Conservation (phyloP, 345 rosid species). For the Litchi chinensis region DNA sequence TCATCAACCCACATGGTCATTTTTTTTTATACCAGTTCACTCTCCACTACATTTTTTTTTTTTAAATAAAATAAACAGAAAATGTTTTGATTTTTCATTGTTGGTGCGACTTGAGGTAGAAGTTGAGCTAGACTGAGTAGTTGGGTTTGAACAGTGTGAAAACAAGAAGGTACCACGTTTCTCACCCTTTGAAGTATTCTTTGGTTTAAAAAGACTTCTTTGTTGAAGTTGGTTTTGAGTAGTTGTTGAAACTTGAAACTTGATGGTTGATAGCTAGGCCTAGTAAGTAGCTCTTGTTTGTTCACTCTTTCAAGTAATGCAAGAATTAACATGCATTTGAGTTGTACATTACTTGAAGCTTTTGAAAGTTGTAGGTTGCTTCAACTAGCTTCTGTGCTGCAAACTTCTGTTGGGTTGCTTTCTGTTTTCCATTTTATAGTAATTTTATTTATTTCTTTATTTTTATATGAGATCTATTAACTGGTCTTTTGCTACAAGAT, state of each 20-base stretch:
- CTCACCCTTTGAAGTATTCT: background rate
- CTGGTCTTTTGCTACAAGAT: background rate
- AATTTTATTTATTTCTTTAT: background rate
- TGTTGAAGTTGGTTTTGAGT: slow-evolving; percentile 36
- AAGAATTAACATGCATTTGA: slow-evolving; percentile 8
- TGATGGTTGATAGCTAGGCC: too few relatives aligned
- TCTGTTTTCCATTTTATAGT: slow-evolving; percentile 13
- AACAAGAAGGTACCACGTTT: slow-evolving; percentile 5
- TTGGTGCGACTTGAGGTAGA: slow-evolving; percentile 10
- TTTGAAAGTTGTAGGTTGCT: slow-evolving; percentile 8
- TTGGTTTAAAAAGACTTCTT: slow-evolving; percentile 2
- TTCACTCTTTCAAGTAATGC: slow-evolving; percentile 27
- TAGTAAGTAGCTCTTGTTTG: slow-evolving; percentile 1
- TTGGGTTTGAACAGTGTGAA: background rate
- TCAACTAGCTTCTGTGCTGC: background rate
- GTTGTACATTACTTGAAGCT: background rate
- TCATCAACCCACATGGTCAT: background rate
- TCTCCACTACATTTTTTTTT: slow-evolving; percentile 3
- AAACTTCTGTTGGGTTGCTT: slow-evolving; percentile 1
- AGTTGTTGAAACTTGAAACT: slow-evolving; percentile 33
- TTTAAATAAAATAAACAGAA: background rate
- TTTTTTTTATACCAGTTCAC: background rate
- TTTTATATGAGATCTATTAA: slow-evolving; percentile 32
- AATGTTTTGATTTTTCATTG: slow-evolving; percentile 18
- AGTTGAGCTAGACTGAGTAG: background rate